These are phyloP conservation scores for Candida oleophila DNA, from an alignment of 805 yeast genomes.

Conservation along the genomic window DNA sequence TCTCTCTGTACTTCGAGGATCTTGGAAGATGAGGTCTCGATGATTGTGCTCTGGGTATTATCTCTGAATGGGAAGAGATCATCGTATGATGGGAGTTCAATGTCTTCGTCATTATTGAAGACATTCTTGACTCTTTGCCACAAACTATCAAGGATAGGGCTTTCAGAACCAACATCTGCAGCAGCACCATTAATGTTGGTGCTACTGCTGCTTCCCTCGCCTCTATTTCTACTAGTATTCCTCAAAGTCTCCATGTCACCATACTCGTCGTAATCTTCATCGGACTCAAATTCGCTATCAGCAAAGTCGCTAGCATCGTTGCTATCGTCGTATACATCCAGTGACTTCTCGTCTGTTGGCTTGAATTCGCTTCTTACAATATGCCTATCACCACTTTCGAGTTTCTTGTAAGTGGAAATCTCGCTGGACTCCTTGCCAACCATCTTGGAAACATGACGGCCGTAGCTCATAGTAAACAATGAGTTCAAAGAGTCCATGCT, in stretches of 20 bases:
- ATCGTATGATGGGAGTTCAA: slow-evolving; percentile 64
- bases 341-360: neutral
- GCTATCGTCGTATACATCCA: slow-evolving; percentile 8
- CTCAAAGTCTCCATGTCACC: slow-evolving; percentile 30
- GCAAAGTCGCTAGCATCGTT: slow-evolving; percentile 25
- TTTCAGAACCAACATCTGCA: slow-evolving; percentile 4
- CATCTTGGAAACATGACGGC: slow-evolving; percentile 42
- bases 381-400: slow-evolving; percentile 9
- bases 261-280: slow-evolving; percentile 24
- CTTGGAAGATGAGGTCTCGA: slow-evolving; percentile 6
- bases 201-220: slow-evolving; percentile 1
- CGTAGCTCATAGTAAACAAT: slow-evolving; percentile 36
- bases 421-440: slow-evolving; percentile 19
- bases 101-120: slow-evolving; percentile 34
- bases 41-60: slow-evolving; percentile 4
- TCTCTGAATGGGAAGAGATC: slow-evolving; percentile 65
- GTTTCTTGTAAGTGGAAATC: slow-evolving; percentile 1
- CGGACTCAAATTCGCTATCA: slow-evolving; percentile 34
- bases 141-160: slow-evolving; percentile 18
- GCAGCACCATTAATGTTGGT: neutral
- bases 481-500: slow-evolving; percentile 42
- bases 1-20: neutral
- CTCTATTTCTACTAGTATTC: slow-evolving; percentile 15
- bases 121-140: slow-evolving; percentile 47
- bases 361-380: slow-evolving; percentile 10